Base-by-base conservation (phyloP, 1,139 yeast genomes). In the Suhomyces taliae region DNA sequence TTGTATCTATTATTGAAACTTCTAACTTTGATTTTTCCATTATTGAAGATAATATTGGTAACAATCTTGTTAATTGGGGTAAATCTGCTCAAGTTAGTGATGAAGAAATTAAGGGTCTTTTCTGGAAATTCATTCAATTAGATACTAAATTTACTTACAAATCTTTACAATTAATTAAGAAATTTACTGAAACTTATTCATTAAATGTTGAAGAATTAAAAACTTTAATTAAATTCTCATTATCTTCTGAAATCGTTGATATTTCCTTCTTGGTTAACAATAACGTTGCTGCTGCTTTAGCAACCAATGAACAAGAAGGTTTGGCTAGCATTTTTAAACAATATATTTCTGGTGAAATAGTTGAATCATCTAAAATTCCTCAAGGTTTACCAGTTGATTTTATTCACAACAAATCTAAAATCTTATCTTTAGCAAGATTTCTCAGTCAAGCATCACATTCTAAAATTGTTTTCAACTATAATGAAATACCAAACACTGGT, bases 181-280 rank as follows among this genome's bases (percentile, higher is more conserved):
- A 58, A 10, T 74, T 74, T 57, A 69, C 78, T 35, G 55, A 63
- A 34, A 43, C 53, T 29, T 66, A 59, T 55, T 40, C 59, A 37
- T 52, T 70, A 34, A 47, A 50, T 29, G 45, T 51, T 32, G 57
- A 56, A 8, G 77, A 75, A 56, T 66, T 75, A 52, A 61, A 60
- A 19, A 52, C 61, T 29, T 68, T 76, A 52, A 67, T 74, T 46
- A 57, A 56, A 26, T 72, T 74, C 53, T 66, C 77, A 39, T 70
- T 75, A 49, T 57, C 64, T 11, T 69, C 78, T n/a, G 65, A 69
- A 41, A 62, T 61, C n/a, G 75, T 74, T 32, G 79, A 76, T 48
- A 70, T 75, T 40, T 70, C 78, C 12, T 74, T 72, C 60, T 62
- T 75, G 61, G 70, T 74, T 44, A 74, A 72, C 59, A 65, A 63